phyloP scores from a whole-genome alignment of 495 filamentous ascomycete genomes.

The Sporormia fimetaria region DNA sequence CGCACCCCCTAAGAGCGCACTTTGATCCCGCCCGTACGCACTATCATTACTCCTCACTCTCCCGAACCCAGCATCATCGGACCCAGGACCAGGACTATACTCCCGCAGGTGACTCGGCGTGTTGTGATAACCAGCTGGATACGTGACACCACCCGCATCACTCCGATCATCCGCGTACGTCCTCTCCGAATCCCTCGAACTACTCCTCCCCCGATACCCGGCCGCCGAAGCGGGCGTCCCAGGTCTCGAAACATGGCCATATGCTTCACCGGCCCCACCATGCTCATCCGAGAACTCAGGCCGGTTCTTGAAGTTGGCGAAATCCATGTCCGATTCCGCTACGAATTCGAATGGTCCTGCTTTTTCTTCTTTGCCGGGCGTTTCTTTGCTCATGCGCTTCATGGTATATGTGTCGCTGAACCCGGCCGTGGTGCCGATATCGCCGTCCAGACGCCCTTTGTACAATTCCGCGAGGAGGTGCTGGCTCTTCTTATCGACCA shows the following conservation, averaged over 20 bases:
- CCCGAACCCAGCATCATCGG: slow-evolving; percentile 2
- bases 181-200: slow-evolving; percentile 20
- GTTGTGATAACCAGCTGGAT: slow-evolving; percentile 32
- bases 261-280: slow-evolving; percentile 53
- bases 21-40: slow-evolving; percentile 20
- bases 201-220: slow-evolving; percentile 19
- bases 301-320: slow-evolving; percentile 80
- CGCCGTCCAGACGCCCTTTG: slow-evolving; percentile 57
- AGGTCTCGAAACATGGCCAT: slow-evolving; percentile 28
- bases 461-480: slow-evolving; percentile 73
- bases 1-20: slow-evolving; percentile 21
- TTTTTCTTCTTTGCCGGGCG: slow-evolving; percentile 54
- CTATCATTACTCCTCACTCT: slow-evolving; percentile 4
- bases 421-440: slow-evolving; percentile 36
- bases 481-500: slow-evolving; percentile 86
- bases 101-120: slow-evolving; percentile 28
- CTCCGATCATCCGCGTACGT: slow-evolving; percentile 15
- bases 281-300: slow-evolving; percentile 80
- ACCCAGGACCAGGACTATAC: slow-evolving; percentile 25
- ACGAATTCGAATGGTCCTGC: slow-evolving; percentile 72
- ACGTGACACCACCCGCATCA: slow-evolving; percentile 21
- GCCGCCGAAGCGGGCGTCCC: slow-evolving; percentile 26
- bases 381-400: slow-evolving; percentile 65
- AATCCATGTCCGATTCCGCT: slow-evolving; percentile 80
- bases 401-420: slow-evolving; percentile 56